A percentile compares a stretch with the other conserved stretches of the same genome.
Evolutionary conservation across 2,329 filamentous ascomycete species (phyloP).

Genomic region (Verticillium nubilum): DNA sequence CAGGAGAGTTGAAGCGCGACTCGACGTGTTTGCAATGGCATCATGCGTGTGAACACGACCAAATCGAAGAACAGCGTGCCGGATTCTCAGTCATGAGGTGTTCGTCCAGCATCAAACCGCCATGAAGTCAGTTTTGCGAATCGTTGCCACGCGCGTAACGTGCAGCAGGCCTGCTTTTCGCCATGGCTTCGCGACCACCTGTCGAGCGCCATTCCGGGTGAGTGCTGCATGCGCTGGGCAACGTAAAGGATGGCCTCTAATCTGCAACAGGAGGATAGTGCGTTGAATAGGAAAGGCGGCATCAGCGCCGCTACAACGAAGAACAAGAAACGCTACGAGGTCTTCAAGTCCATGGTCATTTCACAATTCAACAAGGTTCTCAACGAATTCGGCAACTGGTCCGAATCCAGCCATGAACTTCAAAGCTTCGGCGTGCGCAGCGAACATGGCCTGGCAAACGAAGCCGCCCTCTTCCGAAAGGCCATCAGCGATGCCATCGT

Average conservation of each 20-base stretch:
- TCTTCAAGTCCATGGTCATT: conserved; percentile 11
- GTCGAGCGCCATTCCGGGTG: conserved; percentile 6
- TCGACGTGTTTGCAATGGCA: not conserved
- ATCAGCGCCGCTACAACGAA: not conserved
- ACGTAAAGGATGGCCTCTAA: not conserved
- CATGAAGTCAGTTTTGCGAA: conserved; percentile 10
- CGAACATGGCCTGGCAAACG: conserved; percentile 35
- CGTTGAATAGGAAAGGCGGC: not conserved
- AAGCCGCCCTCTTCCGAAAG: conserved; percentile 39
- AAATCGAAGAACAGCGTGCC: not conserved
- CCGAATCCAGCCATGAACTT: conserved; percentile 7
- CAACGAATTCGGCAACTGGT: conserved; percentile 9
- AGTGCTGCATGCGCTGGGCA: not conserved
- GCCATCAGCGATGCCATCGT: conserved; percentile 38
- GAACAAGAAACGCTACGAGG: conserved; percentile 7
- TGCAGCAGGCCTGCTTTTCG: conserved; percentile 1
- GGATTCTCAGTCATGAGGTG: conserved; percentile 4
- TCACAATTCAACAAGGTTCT: conserved; percentile 10
- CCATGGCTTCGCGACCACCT: conserved; percentile 11
- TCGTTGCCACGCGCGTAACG: conserved; percentile 3
- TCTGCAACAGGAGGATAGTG: not conserved
- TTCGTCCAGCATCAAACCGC: conserved; percentile 2
- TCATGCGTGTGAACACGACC: conserved; percentile 1
- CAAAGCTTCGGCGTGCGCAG: conserved; percentile 16
- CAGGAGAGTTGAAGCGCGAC: not conserved